Evolutionary conservation across 2,329 filamentous ascomycete species (phyloP), one percentile per base, ranked within the genome.

Genomic region (Cytospora piceae): DNA sequence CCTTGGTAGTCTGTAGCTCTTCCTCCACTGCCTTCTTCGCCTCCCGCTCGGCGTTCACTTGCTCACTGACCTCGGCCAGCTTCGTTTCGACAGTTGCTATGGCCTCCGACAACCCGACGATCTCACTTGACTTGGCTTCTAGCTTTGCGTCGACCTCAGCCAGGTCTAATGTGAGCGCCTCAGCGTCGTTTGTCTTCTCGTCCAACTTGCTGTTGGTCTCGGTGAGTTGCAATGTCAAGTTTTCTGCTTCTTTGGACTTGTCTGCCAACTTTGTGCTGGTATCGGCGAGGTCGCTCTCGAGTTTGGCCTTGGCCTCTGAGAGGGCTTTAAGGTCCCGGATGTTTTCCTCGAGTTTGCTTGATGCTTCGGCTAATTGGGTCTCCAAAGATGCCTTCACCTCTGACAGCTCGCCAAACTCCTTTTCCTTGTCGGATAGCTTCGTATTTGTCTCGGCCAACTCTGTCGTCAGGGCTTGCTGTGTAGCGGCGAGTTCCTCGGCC

Each of bases 1-100:
- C 68, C 56, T 72, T 69, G 17, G 73, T 70, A 0, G 67, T 58
- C 20, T 69, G 67, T 17, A 74, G 65, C 1, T 65, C 58, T 17
- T 49, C 24, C 14, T 63, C 24, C 2, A 55, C 61, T 14, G n/a
- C 39, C 46, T 6, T 52, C 20, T 58, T 51, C 3, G 22, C 12
- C 8, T 37, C 20, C 15, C 29, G 17, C 27, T 64, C 62, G 2
- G 22, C 24, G 1, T 60, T 46, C 29, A 60, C 7, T 11, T 42
- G 22, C 8, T 22, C 27, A 15, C 29, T 58, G n/a, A 46, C 20
- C 24, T 60, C 62, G 8, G 56, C 24, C 29, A 64, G 37, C 15
- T 64, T 22, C 12, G 29, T 12, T 20, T 63, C 61, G 17, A 52
- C 53, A 46, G 29, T 31, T 49, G 61, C 53, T 31, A 58, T 63